Evolutionary conservation across 1,139 yeast genomes (phyloP), one percentile per base, ranked within the genome.

Genomic region (Barnettozyma hawaiiensis): DNA sequence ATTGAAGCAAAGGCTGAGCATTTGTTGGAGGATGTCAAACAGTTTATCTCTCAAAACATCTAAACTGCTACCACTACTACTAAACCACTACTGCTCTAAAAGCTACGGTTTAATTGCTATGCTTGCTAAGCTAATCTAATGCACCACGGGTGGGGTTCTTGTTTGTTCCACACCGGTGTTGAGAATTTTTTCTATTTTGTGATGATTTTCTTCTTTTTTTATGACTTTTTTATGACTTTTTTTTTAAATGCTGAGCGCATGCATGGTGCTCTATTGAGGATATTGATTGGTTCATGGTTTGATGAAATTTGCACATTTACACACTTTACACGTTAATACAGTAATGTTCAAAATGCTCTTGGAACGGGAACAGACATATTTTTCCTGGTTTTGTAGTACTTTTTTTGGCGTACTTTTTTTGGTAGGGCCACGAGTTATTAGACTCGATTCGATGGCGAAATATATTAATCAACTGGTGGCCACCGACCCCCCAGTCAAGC

Each of bases 1-100:
- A 39, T 44, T n/a, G 47, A 44, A 34, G 40, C 35, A 6, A 36
- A 39, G 23, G 47, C 44, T 31, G 45, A 44, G 26, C 36, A 37
- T 22, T 39, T 44, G n/a, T n/a, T 44, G 24, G 47, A 37, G 14
- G 45, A 42, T 35, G 43, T 42, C 18, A 42, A 42, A 18, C 40
- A 44, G 24, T 39, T 42, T 19, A 39, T 44, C 27, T 35, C 42
- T 18, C 37, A 39, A 16, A 44, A 44, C 43, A 39, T 44, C 31
- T 44, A 37, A 39, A 16, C 18, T 23, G 14, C 34, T 31, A 5
- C n/a, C n/a, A n/a, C n/a, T n/a, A n/a, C n/a, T n/a, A n/a, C n/a
- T n/a, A n/a, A n/a, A n/a, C n/a, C n/a, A n/a, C n/a, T n/a, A n/a
- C n/a, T n/a, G n/a, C n/a, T n/a, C n/a, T 23, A 34, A 35, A 35